Evolutionary conservation across 2,329 filamentous ascomycete species (phyloP), one percentile per base, ranked within the genome.

Genomic region (Microcyclosporella mali): DNA sequence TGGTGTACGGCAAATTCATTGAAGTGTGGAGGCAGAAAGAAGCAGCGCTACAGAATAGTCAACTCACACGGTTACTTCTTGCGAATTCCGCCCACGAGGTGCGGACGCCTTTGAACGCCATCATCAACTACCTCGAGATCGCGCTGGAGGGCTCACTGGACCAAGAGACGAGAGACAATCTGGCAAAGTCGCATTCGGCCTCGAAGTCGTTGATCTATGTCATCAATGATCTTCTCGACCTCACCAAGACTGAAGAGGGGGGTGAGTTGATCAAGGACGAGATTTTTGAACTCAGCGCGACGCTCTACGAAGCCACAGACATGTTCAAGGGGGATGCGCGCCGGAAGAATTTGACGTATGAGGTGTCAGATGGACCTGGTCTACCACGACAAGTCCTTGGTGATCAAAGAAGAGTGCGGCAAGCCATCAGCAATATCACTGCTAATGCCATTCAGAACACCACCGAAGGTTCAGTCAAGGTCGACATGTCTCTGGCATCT

Each of bases 1-100:
- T 94, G 7, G 86, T 95, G 1, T 95, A 95, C 50, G 86, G 85
- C 60, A 83, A 79, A 61, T 95, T 95, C 61, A 94, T 94, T 55
- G 85, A 94, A 57, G 88, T 94, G 1, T 94, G 88, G 88, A 75
- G 87, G 43, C 86, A 94, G 60, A 94, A 94, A 53, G 88, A 95
- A 62, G 83, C 82, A 1, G 85, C 85, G 0, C 61, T 94, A 46
- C 84, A 94, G 55, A 90, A 73, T 59, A 94, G 84, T 53, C 84
- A 89, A 46, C 70, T 95, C 2, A 94, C 87, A 0, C 74, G 79
- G 35, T 66, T 95, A 3, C 66, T 95, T 1, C 71, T 95, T 16
- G 85, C 88, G 3, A 94, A 95, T 52, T 94, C 88, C 0, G 88
- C 88, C 0, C 89, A 95, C 51, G 88, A 95, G 68, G 87, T 95